Conservation (phyloP, 495 filamentous ascomycete genomes). For the Xylaria bambusicola region DNA sequence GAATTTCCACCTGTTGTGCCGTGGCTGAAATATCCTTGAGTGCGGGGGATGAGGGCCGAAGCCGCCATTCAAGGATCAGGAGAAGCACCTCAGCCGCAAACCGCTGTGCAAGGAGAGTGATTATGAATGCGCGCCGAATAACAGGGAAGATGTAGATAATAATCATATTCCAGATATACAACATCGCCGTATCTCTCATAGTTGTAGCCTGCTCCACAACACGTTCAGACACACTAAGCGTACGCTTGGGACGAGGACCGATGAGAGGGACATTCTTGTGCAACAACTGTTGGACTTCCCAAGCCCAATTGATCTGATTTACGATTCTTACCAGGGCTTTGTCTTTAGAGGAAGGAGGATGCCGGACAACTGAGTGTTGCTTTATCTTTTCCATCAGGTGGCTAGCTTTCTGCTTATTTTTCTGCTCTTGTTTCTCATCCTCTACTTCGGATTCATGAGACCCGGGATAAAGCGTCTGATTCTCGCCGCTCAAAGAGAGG, state of each 20-base stretch:
- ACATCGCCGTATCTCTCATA: constrained; percentile 70
- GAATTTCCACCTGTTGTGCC: constrained; percentile 97
- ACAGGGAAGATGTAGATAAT: constrained; percentile 79
- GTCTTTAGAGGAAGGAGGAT: constrained; percentile 78
- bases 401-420: constrained; percentile 53
- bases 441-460: constrained; percentile 59
- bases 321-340: constrained; percentile 76
- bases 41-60: constrained; percentile 75
- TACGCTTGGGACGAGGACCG: constrained; percentile 75
- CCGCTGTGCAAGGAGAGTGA: constrained; percentile 78
- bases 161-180: constrained; percentile 69
- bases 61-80: constrained; percentile 82
- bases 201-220: constrained; percentile 93
- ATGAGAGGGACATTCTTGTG: constrained; percentile 85
- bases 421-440: constrained; percentile 61
- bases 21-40: constrained; percentile 95
- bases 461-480: constrained; percentile 29
- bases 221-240: constrained; percentile 88
- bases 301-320: constrained; percentile 95
- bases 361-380: constrained; percentile 78
- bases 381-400: constrained; percentile 85
- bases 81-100: constrained; percentile 79
- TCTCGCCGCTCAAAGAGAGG: constrained; percentile 81
- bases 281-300: constrained; percentile 79
- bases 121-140: constrained; percentile 69